A percentile compares a stretch with the other conserved stretches of the same genome.
Conservation (phyloP, 2,329 filamentous ascomycete species). For the Aulographum hederae region DNA sequence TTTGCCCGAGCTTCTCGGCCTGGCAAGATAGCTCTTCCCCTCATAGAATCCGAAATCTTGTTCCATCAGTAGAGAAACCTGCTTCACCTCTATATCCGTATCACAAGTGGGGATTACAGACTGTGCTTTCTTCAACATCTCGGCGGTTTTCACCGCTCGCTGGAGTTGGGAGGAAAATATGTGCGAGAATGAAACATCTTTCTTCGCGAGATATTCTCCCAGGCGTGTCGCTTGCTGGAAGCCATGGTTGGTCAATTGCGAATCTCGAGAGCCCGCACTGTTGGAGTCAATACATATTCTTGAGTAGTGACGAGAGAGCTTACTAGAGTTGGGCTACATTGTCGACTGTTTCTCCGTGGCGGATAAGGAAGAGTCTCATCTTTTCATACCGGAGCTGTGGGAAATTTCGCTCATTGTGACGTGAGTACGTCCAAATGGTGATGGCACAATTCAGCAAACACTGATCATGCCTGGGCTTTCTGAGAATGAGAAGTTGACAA, state of each 20-base stretch:
- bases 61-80: conserved; percentile 37
- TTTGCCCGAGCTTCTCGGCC: conserved; percentile 8
- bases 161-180: conserved; percentile 65
- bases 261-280: conserved; percentile 67
- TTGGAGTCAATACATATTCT: conserved; percentile 10
- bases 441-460: no score
- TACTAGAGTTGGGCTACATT: conserved; percentile 68
- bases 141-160: conserved; percentile 54
- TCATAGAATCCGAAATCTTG: conserved; percentile 38
- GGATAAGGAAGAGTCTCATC: conserved; percentile 59
- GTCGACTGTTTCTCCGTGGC: conserved; percentile 81
- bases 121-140: conserved; percentile 43
- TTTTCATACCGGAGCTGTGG: no score
- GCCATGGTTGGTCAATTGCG: conserved; percentile 64
- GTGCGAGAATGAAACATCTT: conserved; percentile 45
- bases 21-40: conserved; percentile 36
- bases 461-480: no score
- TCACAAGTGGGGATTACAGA: not conserved
- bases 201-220: conserved; percentile 45
- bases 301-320: conserved; percentile 9
- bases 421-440: no score
- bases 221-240: conserved; percentile 59
- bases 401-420: no score
- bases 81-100: conserved; percentile 7
- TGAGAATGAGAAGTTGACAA: no score